Evolutionary conservation across 768 basidiomycete species (phyloP), one percentile per base, ranked within the genome.

Genomic region (Nevesoporus exiguus): DNA sequence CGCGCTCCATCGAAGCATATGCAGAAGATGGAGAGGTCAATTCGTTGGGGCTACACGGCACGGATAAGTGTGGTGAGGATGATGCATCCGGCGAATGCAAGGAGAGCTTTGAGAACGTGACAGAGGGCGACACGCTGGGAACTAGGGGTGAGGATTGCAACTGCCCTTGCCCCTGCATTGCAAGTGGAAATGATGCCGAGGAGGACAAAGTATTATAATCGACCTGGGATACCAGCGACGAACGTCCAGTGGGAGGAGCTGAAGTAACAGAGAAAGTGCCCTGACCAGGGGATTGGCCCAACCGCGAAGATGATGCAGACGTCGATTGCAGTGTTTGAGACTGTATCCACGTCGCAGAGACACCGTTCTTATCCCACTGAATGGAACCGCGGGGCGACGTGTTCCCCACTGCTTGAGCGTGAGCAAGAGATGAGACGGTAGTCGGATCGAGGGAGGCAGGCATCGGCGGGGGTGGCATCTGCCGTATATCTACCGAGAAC

Each of bases 381-480:
- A 50, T 31, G 22, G 51, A 45, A 2, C 50, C 47, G 10, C 58
- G 63, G 30, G 66, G 67, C 21, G 67, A 67, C n/a, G 33, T 24
- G 4, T 63, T 54, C 31, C 61, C 56, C 11, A 22, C 52, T n/a
- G n/a, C n/a, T 4, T 29, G 27, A 29, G 46, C 47, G 29, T 51
- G 61, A 9, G 66, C 58, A 33, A 71, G 65, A 45, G 71, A 69
- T 19, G 68, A 67, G 29, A 73, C 55, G 5, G 73, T 71, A 29
- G 76, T 74, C 5, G 75, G 72, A 54, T 79, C 74, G 24, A 74
- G 61, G 11, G 73, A 66, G 17, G 75, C 74, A 6, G 79, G 79
- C 64, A 80, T 72, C 0, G 77, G 77, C 21, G 80, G 79, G 7
- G 80, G 81, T 5, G 81, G 80, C 81, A 79, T 77, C 15, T 70